Base-by-base conservation (phyloP, 2,329 filamentous ascomycete species). In the Calcarisporium arbuscula region DNA sequence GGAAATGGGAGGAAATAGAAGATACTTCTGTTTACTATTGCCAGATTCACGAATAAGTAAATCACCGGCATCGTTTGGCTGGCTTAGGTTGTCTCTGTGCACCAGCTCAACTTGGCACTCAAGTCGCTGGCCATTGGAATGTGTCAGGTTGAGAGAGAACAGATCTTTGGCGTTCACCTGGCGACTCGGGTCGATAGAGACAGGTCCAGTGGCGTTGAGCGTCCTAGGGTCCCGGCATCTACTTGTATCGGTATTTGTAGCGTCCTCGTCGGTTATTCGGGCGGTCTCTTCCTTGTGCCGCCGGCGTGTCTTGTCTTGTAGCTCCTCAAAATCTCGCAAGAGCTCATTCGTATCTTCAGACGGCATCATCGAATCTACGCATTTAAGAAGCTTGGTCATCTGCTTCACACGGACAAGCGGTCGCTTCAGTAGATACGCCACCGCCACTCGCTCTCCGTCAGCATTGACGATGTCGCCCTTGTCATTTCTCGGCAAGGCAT, bases 11-110 rank as follows among this genome's bases (percentile, higher is more conserved):
- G 89, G 84, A 51, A 98, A 95, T 1, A 98, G 71, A 5, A 98
- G 72, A 79, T 87, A 96, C 19, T 69, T 66, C 34, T 79, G 77
- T 11, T 82, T 79, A 6, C 74, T 72, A 34, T 77, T 74, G 28
- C 88, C 87, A n/a, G 88, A 78, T 58, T 96, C 89, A 46, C 90
- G 89, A 37, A 98, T 82, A 16, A 98, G 73, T n/a, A 98, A 57
- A 56, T 98, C 92, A 6, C 90, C 88, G 31, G 74, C 67, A 42
- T 82, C 75, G 4, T 74, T 74, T 22, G 74, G 69, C 31, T 76
- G 74, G n/a, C 73, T 68, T 17, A 78, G 69, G 47, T 86, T 86
- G 52, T 96, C 90, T 52, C 92, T 78, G 44, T 90, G 74, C 11
- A 96, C 72, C 19, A 98, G 57, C 56, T 98, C 92, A 12, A 95